Conservation (phyloP, 495 filamentous ascomycete species). For the Aspergillus biplanus region DNA sequence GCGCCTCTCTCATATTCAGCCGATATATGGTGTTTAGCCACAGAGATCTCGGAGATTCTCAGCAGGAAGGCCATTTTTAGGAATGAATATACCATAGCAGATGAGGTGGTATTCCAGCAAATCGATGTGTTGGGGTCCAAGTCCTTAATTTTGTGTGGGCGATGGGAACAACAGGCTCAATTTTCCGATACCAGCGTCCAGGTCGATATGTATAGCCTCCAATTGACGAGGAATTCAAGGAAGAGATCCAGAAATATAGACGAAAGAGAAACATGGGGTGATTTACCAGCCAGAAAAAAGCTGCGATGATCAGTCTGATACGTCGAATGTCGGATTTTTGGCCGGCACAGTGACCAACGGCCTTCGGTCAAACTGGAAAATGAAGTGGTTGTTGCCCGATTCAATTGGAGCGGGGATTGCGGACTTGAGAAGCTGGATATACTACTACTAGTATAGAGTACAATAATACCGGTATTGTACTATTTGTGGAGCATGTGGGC, state of each 20-base stretch:
- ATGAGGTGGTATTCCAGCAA: conserved; percentile 33
- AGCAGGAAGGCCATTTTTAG: conserved; percentile 41
- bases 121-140: conserved; percentile 37
- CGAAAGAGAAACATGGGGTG: conserved; percentile 19
- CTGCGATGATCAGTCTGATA: conserved; percentile 37
- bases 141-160: conserved; percentile 34
- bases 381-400: too few relatives aligned
- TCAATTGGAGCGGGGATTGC: too few relatives aligned
- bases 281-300: conserved; percentile 28
- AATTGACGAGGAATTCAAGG: conserved; percentile 35
- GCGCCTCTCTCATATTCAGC: conserved; percentile 33
- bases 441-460: too few relatives aligned
- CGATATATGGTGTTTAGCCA: conserved; percentile 44
- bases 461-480: too few relatives aligned
- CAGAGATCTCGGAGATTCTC: conserved; percentile 43
- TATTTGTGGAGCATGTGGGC: too few relatives aligned
- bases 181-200: conserved; percentile 32
- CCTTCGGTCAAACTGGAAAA: too few relatives aligned
- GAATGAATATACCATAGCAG: conserved; percentile 28
- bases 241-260: conserved; percentile 32
- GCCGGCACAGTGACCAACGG: too few relatives aligned
- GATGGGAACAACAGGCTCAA: conserved; percentile 28
- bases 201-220: conserved; percentile 29
- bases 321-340: too few relatives aligned
- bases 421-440: too few relatives aligned